Base-by-base conservation (phyloP, 78 protist genomes). In the Guillardia theta region DNA sequence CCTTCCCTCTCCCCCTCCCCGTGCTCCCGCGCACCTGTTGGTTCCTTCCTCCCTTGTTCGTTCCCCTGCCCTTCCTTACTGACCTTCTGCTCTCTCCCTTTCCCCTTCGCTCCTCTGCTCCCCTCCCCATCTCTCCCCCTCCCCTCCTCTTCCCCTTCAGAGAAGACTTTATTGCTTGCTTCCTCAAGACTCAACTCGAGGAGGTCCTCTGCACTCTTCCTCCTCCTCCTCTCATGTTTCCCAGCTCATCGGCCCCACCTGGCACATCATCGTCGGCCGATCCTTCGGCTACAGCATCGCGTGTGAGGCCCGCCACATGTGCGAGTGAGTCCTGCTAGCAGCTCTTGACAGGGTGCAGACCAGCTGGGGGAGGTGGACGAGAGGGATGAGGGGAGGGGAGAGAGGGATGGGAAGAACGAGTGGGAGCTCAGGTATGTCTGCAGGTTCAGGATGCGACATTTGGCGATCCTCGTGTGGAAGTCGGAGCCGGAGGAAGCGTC, bases 401-500 rank as follows among this genome's bases (percentile, higher is more conserved):
- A 3, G 87, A 3, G 45, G 39, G 1, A 43, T 70, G 45, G 5
- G 44, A 15, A 18, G 33, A 0, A 43, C 22, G 44, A 22, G 87
- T 3, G 87, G 15, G 87, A 6, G 5, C 39, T 9, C 1, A 0
- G 70, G 70, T 58, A 30, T 58, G 70, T 58, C 39, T 50, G 58
- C 10, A 6, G 21, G 70, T 58, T 58, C 47, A 15, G 87, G 87
- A 27, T 70, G 45, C 41, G 87, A 24, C 87, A 70, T 6, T 15
- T 70, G 87, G 87, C n/a, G 87, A 36, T 36, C 8, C n/a, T 70
- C 87, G 5, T 70, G 47, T 70, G 87, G 87, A 70, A 70, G 87
- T 22, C 39, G 39, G 87, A 70, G 45, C 87, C 87, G 39, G 87
- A 70, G 47, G 45, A 37, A 0, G 10, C 33, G 47, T 27, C 87